phyloP scores from a whole-genome alignment of 2,329 filamentous ascomycete genomes.

The Epicoccum nigrum region DNA sequence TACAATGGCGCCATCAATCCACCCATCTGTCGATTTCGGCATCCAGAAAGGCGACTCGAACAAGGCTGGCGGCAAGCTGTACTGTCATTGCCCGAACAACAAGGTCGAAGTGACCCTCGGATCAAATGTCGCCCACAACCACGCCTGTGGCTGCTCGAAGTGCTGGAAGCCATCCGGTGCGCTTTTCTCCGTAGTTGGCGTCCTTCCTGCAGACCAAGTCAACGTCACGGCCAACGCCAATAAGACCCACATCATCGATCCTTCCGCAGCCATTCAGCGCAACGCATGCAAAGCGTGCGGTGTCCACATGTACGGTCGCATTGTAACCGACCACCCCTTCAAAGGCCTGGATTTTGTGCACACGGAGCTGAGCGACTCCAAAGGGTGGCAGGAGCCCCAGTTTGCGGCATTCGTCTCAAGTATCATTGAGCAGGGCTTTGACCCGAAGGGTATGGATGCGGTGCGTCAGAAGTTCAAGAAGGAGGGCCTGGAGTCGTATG shows the following conservation, averaged over 20 bases:
- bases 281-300: conserved; percentile 48
- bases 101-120: conserved; percentile 64
- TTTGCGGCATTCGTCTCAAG: conserved; percentile 72
- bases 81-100: conserved; percentile 63
- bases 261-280: conserved; percentile 64
- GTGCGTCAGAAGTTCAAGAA: conserved; percentile 61
- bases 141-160: conserved; percentile 74
- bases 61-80: conserved; percentile 66
- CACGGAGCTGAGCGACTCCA: conserved; percentile 63
- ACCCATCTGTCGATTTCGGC: conserved; percentile 68
- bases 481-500: conserved; percentile 66
- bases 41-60: conserved; percentile 60
- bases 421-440: conserved; percentile 71
- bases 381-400: conserved; percentile 75
- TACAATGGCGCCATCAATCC: conserved; percentile 54
- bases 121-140: conserved; percentile 69
- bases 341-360: conserved; percentile 74
- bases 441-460: conserved; percentile 60
- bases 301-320: conserved; percentile 71
- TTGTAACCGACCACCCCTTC: conserved; percentile 69
- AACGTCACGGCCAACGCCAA: conserved; percentile 62
- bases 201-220: conserved; percentile 63
- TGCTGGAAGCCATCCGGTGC: conserved; percentile 72
- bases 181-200: conserved; percentile 69
- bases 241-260: conserved; percentile 63